Conservation (phyloP, 768 basidiomycete genomes). For the Suillus cothurnatus region DNA sequence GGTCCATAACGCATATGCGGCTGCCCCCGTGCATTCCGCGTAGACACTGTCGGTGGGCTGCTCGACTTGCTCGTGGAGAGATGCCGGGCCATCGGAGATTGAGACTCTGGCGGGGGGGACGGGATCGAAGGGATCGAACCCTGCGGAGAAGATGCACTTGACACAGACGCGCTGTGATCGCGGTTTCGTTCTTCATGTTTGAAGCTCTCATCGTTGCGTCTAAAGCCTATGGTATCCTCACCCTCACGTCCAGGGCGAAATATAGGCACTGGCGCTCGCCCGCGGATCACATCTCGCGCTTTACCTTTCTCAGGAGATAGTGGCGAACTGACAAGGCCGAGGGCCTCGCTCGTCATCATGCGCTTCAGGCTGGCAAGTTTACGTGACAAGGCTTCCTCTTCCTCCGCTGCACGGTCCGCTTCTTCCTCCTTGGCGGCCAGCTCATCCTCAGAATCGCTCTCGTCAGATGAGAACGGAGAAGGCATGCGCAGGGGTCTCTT, state of each 20-base stretch:
- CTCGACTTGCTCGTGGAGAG: slow-evolving; percentile 57
- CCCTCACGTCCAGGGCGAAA: slow-evolving; percentile 12
- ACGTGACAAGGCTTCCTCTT: slow-evolving; percentile 64
- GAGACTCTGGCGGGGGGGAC: slow-evolving; percentile 64
- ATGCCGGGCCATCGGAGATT: slow-evolving; percentile 52
- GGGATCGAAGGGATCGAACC: slow-evolving; percentile 84
- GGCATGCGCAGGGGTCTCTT: slow-evolving; percentile 39
- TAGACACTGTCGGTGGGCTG: slow-evolving; percentile 61
- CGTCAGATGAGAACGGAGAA: slow-evolving; percentile 57
- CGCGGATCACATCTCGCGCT: slow-evolving; percentile 41
- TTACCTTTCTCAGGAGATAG: slow-evolving; percentile 41
- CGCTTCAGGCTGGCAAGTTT: slow-evolving; percentile 70
- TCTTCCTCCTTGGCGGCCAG: slow-evolving; percentile 65
- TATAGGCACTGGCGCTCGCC: slow-evolving; percentile 35
- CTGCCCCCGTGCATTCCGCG: slow-evolving; percentile 55
- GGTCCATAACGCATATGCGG: slow-evolving; percentile 50
- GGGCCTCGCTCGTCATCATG: slow-evolving; percentile 72
- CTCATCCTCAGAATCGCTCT: slow-evolving; percentile 61
- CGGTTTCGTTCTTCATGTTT: slow-evolving; percentile 48
- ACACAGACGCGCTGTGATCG: slow-evolving; percentile 71
- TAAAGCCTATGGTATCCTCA: slow-evolving; percentile 19
- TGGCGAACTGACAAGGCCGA: slow-evolving; percentile 62
- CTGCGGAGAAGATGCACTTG: slow-evolving; percentile 71
- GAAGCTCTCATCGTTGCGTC: slow-evolving; percentile 38
- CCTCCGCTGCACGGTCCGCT: slow-evolving; percentile 64